Evolutionary conservation across 331 rosid species (phyloP), one percentile per base, ranked within the genome.

Genomic region (Cydonia oblonga): DNA sequence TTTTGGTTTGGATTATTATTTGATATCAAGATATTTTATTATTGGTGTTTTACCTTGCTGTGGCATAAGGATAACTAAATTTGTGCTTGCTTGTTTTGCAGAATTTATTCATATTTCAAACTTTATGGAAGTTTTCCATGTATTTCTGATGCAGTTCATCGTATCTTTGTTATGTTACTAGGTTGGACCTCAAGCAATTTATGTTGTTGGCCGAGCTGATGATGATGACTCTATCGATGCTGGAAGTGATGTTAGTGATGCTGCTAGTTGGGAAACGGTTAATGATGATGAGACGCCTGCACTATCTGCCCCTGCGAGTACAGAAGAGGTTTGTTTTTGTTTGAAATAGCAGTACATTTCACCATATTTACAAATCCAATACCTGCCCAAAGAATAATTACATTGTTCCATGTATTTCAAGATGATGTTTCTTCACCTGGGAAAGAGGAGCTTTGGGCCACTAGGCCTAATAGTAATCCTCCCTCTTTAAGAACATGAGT

Each of bases 151-250:
- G 42, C 42, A 35, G 13, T 35, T 35, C 9, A 35, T 35, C 68
- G 56, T 60, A 78, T 66, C 75, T 66, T 81, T 78, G 33, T 68
- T 75, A 68, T 49, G 20, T 78, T 71, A 59, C 28, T 86, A 95
- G 99, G 96, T 95, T 85, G 99, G 97, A 67, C 99, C 99, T 69
- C 99, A 91, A 87, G 99, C 97, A 73, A 88, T 95, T 69, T 95
- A 91, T 84, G 99, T 95, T 77, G 97, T 95, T 79, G 99, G 92
- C 62, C 95, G 97, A 80, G 98, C 92, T 32, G 98, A 93, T 66
- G 98, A 93, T 42, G 97, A 88, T 19, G 97, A 89, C 76, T 95
- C 99, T 42, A 75, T 95, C 73, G 91, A 83, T 78, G 90, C 88
- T 75, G 97, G 93, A 70, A 95, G 97, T 73, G 99, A 95, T 80